Percentiles rank a stretch among this genome's conserved stretches.
phyloP scores from a whole-genome alignment of 176 grass and related monocot species.

The Lolium perenne region DNA sequence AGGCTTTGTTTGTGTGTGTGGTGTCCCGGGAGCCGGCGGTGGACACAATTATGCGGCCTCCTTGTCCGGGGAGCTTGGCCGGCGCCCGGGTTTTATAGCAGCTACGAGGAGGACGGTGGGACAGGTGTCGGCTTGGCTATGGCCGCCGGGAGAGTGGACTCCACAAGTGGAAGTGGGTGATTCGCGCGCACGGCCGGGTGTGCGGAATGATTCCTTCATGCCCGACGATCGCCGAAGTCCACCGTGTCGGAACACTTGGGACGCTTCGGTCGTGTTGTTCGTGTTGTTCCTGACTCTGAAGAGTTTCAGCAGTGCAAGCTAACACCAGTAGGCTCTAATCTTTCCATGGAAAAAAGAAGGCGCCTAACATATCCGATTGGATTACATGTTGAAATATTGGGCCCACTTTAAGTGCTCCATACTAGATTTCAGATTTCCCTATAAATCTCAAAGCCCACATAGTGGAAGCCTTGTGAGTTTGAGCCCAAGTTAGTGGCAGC shows the following conservation, averaged over 20 bases:
- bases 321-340: not conserved
- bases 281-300: not conserved
- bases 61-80: slow-evolving; percentile 8
- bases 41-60: slow-evolving; percentile 47
- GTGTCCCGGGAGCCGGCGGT: slow-evolving; percentile 37
- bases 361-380: not conserved
- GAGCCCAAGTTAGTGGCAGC: too few species aligned
- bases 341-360: not conserved
- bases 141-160: slow-evolving; percentile 12
- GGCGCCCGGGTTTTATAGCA: slow-evolving; percentile 50
- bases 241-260: slow-evolving; percentile 18
- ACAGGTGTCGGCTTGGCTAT: slow-evolving; percentile 33
- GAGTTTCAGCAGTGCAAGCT: not conserved
- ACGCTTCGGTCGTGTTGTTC: not conserved
- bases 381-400: too few species aligned
- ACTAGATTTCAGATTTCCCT: too few species aligned
- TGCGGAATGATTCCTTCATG: not conserved
- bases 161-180: slow-evolving; percentile 42
- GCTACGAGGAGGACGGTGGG: not conserved
- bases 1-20: slow-evolving; percentile 27
- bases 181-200: slow-evolving; percentile 30
- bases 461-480: too few species aligned
- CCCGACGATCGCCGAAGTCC: slow-evolving; percentile 7
- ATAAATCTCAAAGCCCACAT: too few species aligned
- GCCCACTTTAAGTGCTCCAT: too few species aligned